Base-by-base conservation (phyloP, 176 grass and related monocot species). In the Paspalum vaginatum region DNA sequence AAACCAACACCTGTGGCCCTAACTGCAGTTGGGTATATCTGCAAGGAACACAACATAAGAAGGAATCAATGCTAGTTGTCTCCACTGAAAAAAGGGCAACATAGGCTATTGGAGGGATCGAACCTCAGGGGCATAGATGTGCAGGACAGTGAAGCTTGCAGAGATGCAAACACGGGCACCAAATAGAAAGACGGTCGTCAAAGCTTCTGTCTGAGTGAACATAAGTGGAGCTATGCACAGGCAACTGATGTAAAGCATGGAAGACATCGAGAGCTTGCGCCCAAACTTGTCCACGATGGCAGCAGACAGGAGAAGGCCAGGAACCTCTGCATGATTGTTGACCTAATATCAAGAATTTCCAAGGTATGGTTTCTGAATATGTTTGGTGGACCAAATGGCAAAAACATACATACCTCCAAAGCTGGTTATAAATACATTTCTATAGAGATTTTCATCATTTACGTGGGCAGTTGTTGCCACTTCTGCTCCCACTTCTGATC, bases 11-110 rank as follows among this genome's bases (percentile, higher is more conserved):
- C 95, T 0, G 95, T 98, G 1, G 92, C 84, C 74, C 95, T 89
- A 10, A 98, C 92, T 1, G 90, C 91, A 7, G 95, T 98, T 6
- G 95, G 92, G 77, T 95, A 98, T 87, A 95, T 92, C 95, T 98
- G 81, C 48, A 84, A 7, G 24, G 56, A 69, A 41, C 22, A 75
- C 2, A 3, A 10, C 12, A 77, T 15, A 51, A 8, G 17, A 47
- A 57, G 76, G 59, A 12, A 48, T 40, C 2, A 0, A 25, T 32
- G 8, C n/a, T 76, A 1, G 71, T 63, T 65, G 1, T 47, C 26
- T 42, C 22, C 46, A 55, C 16, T 12, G 5, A 1, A 50, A 40
- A 42, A 60, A 79, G 9, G 1, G n/a, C 75, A 21, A 0, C 47
- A 62, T 18, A 52, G 18, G 18, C 15, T 59, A 24, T 32, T 11